Evolutionary conservation across 2,329 filamentous ascomycete species (phyloP).

Genomic region (Phoma sp.): DNA sequence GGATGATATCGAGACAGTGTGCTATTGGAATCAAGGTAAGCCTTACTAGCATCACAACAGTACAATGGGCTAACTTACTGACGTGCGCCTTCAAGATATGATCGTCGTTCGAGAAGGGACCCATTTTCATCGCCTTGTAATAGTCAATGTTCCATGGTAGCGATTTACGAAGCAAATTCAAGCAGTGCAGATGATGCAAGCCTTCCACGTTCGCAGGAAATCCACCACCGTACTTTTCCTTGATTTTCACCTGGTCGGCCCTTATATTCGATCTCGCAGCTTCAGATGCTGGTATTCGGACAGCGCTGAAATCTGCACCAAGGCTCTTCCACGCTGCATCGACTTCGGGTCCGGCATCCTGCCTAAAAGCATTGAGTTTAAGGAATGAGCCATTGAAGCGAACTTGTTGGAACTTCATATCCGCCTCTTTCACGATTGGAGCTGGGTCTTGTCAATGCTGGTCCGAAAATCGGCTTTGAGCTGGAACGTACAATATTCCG

Average conservation of each 20-base stretch:
- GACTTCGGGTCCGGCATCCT: conserved; percentile 58
- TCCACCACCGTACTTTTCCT: conserved; percentile 63
- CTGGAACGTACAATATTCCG: conserved; percentile 39
- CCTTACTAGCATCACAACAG: not conserved
- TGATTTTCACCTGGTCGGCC: conserved; percentile 63
- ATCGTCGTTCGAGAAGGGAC: conserved; percentile 63
- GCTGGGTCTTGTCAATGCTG: conserved; percentile 24
- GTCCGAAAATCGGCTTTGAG: not conserved
- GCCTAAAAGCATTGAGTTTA: conserved; percentile 60
- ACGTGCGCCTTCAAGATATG: conserved; percentile 62
- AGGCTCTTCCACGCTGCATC: conserved; percentile 64
- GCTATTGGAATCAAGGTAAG: conserved; percentile 26
- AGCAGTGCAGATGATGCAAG: conserved; percentile 63
- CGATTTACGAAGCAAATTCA: conserved; percentile 66
- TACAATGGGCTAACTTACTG: conserved; percentile 52
- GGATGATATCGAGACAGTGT: conserved; percentile 67
- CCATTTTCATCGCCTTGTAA: conserved; percentile 58
- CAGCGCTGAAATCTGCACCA: conserved; percentile 59
- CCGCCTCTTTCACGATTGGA: conserved; percentile 48
- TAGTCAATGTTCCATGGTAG: conserved; percentile 66
- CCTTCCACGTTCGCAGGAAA: conserved; percentile 64
- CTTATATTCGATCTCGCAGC: conserved; percentile 58
- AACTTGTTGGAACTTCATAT: conserved; percentile 48
- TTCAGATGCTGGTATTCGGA: conserved; percentile 57
- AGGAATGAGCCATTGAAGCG: conserved; percentile 65